These are phyloP conservation scores for Talaromyces proteolyticus DNA, from an alignment of 495 filamentous ascomycete species.

Conservation along the genomic window DNA sequence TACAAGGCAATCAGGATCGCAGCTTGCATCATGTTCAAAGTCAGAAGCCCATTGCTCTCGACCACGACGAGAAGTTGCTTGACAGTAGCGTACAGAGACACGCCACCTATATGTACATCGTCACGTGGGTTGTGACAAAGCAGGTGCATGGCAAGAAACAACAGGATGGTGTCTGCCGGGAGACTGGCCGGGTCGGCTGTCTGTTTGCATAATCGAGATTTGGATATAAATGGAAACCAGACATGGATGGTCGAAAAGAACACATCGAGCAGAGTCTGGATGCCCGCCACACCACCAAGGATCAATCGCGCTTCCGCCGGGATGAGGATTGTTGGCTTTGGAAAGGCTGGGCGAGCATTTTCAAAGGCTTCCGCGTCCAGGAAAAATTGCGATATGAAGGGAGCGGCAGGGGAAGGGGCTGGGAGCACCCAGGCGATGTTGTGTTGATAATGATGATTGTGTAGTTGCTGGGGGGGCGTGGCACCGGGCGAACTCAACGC, in stretches of 20 bases:
- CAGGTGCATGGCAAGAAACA: slow-evolving; percentile 1
- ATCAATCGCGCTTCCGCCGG: neutral
- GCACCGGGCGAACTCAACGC: too few species aligned
- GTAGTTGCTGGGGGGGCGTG: neutral
- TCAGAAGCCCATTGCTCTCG: neutral
- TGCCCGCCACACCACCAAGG: neutral
- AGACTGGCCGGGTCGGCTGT: neutral
- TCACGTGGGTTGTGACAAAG: neutral
- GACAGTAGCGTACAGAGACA: neutral
- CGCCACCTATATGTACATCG: neutral
- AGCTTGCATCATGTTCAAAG: slow-evolving; percentile 9
- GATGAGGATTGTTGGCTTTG: neutral
- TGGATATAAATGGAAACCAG: slow-evolving; percentile 1
- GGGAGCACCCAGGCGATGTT: neutral
- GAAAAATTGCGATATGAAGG: slow-evolving; percentile 1
- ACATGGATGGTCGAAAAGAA: neutral
- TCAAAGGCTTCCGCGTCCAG: neutral
- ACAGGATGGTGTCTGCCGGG: neutral
- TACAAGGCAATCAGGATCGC: slow-evolving; percentile 22
- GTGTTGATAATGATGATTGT: neutral
- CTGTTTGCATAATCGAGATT: neutral
- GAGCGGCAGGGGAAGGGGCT: neutral
- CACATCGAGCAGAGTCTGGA: neutral
- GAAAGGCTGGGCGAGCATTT: neutral
- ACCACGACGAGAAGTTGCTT: slow-evolving; percentile 1